Conservation (phyloP, 352 stramenopile species). For the Globisporangium ultimum region DNA sequence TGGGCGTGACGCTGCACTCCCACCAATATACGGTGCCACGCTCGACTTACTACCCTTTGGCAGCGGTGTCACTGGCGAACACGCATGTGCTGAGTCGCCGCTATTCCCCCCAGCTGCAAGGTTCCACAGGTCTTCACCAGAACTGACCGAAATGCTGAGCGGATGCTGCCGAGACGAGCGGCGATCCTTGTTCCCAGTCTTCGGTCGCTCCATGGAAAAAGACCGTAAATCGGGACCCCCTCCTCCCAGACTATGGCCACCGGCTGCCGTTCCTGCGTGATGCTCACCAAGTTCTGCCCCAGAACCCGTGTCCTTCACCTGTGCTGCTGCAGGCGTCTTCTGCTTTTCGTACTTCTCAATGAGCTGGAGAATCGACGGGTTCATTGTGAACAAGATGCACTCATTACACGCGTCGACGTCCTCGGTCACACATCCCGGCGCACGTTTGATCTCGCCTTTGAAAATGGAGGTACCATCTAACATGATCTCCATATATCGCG, state of each 20-base stretch:
- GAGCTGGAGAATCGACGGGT: constrained; percentile 60
- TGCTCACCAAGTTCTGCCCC: background rate
- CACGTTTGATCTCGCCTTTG: constrained; percentile 73
- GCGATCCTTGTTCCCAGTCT: constrained; percentile 44
- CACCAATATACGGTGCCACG: background rate
- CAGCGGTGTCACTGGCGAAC: constrained; percentile 32
- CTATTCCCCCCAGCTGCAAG: background rate
- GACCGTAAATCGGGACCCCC: constrained; percentile 14
- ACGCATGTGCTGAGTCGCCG: constrained; percentile 12
- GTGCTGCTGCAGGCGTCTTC: constrained; percentile 9
- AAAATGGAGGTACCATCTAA: constrained; percentile 68
- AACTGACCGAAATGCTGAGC: constrained; percentile 15
- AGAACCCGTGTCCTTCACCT: background rate
- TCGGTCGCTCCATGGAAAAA: constrained; percentile 34
- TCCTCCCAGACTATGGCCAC: background rate
- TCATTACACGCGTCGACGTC: constrained; percentile 69
- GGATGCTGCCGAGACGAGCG: constrained; percentile 20
- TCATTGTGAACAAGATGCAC: constrained; percentile 84
- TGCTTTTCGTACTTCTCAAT: constrained; percentile 84
- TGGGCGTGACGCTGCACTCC: constrained; percentile 22
- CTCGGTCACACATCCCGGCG: constrained; percentile 56
- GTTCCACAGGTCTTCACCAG: constrained; percentile 3
- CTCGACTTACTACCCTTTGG: constrained; percentile 29
- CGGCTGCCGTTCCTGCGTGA: background rate
- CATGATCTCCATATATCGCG: constrained; percentile 58